These are phyloP conservation scores for Scenedesmus sp. DNA, from an alignment of 163 green algal genomes.

Conservation along the genomic window DNA sequence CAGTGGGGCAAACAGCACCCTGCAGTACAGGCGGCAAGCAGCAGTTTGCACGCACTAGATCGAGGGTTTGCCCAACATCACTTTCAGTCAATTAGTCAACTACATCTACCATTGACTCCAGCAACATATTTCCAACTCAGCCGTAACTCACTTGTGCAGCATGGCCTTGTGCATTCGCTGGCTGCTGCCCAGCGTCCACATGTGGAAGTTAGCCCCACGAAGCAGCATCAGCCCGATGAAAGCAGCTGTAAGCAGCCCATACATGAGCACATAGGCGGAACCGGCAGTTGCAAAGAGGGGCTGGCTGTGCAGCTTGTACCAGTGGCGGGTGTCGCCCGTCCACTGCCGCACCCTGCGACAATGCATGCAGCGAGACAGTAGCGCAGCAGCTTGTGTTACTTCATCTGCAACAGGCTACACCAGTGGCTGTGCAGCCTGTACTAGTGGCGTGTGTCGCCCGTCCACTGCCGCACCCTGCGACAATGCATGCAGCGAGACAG, in stretches of 20 bases:
- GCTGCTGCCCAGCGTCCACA: conserved; percentile 55
- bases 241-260: conserved; percentile 51
- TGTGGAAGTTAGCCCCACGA: conserved; percentile 62
- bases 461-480: conserved; percentile 51
- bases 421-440: not conserved
- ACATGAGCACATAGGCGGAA: conserved; percentile 60
- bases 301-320: conserved; percentile 23
- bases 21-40: conserved; percentile 41
- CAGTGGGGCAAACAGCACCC: conserved; percentile 62
- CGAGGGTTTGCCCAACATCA: too few relatives aligned
- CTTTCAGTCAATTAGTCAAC: not conserved
- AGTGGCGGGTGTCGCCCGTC: conserved; percentile 29
- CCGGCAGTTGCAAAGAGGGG: not conserved
- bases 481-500: too few relatives aligned
- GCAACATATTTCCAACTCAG: not conserved
- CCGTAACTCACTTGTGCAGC: conserved; percentile 55
- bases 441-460: conserved; percentile 14
- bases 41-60: not conserved
- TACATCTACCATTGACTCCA: too few relatives aligned
- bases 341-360: conserved; percentile 58
- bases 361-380: too few relatives aligned
- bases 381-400: not conserved
- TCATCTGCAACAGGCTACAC: not conserved
- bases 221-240: conserved; percentile 68
- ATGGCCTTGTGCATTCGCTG: conserved; percentile 55